Percentiles rank a stretch among this genome's conserved stretches.
Conservation (phyloP, 257 asterid genomes). For the Scutellaria baicalensis region DNA sequence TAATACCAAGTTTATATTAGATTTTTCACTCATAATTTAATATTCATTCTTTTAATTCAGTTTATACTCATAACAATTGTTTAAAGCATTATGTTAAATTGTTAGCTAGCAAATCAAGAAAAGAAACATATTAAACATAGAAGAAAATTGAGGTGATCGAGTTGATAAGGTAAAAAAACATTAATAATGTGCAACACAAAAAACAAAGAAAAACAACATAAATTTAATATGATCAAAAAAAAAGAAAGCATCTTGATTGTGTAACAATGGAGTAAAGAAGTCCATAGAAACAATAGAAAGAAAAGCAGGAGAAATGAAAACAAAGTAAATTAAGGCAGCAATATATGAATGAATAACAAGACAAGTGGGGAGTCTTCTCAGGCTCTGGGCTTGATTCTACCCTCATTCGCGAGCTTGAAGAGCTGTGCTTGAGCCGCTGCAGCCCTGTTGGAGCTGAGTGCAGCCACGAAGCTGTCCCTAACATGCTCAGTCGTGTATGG, state of each 20-base stretch:
- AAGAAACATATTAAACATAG: too few relatives aligned
- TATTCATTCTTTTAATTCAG: too few relatives aligned
- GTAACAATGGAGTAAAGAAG: background rate
- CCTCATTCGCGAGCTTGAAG: conserved; percentile 77
- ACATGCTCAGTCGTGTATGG: conserved; percentile 67
- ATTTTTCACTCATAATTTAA: too few relatives aligned
- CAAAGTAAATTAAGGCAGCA: background rate
- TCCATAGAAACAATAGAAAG: background rate
- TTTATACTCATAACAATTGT: too few relatives aligned
- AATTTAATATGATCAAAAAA: background rate
- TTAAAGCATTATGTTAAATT: too few relatives aligned
- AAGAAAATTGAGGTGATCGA: too few relatives aligned
- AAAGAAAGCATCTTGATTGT: background rate
- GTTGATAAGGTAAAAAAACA: too few relatives aligned
- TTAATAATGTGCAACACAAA: background rate
- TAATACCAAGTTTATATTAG: too few relatives aligned
- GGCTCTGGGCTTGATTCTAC: conserved; percentile 14
- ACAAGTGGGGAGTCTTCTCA: too few relatives aligned
- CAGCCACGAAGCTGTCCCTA: conserved; percentile 45
- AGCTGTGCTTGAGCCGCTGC: conserved; percentile 71
- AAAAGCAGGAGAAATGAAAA: background rate
- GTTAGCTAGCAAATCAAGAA: too few relatives aligned
- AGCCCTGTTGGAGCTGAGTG: conserved; percentile 58
- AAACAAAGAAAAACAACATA: background rate
- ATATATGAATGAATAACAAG: background rate